Evolutionary conservation across 768 basidiomycete genomes (phyloP).

Genomic region (Sporobolomyces roseus): DNA sequence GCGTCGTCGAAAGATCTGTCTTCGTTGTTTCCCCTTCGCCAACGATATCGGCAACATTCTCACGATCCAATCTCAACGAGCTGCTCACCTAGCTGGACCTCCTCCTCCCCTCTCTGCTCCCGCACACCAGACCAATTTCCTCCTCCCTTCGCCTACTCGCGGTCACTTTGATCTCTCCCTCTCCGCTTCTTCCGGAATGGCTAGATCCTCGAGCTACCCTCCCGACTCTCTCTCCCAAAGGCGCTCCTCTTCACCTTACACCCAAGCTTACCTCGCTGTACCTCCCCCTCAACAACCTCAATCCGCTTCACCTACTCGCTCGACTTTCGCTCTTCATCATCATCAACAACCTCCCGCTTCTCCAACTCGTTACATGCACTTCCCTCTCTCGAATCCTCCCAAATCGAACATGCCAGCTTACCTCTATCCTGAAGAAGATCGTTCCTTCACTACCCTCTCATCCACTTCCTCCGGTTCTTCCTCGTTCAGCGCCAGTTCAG

Average conservation of each 20-base stretch:
- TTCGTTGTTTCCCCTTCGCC: slow-evolving; percentile 40
- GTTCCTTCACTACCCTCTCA: not conserved
- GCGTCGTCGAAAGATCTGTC: slow-evolving; percentile 38
- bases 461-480: not conserved
- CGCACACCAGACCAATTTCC: slow-evolving; percentile 13
- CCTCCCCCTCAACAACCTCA: slow-evolving; percentile 4
- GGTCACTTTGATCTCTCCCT: not conserved
- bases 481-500: not conserved
- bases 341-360: not conserved
- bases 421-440: not conserved
- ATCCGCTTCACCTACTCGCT: slow-evolving; percentile 12
- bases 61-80: slow-evolving; percentile 38
- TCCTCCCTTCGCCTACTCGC: not conserved
- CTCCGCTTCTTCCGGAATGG: not conserved
- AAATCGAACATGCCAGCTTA: not conserved
- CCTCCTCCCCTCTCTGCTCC: not conserved
- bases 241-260: not conserved
- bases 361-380: slow-evolving; percentile 2
- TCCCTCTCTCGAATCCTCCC: not conserved
- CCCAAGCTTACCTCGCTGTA: not conserved
- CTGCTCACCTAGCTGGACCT: slow-evolving; percentile 30
- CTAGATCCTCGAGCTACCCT: slow-evolving; percentile 6
- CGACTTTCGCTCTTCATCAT: slow-evolving; percentile 5
- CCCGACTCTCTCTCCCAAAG: not conserved
- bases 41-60: slow-evolving; percentile 39